Conservation (phyloP, 345 rosid species). For the Litchi chinensis region DNA sequence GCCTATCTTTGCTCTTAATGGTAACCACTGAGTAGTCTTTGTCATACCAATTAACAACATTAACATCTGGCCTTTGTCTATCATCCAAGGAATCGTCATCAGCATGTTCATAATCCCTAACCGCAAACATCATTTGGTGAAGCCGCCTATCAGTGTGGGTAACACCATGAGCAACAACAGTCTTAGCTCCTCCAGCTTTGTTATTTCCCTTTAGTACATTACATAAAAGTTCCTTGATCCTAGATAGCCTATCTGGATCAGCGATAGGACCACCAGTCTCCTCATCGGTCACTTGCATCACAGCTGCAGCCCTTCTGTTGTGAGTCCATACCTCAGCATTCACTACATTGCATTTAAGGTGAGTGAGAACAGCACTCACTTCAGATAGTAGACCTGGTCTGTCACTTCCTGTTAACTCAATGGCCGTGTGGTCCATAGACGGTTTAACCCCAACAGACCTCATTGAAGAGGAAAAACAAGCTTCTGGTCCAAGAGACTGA, state of each 20-base stretch:
- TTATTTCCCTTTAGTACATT: slow-evolving; percentile 83
- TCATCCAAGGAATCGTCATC: slow-evolving; percentile 53
- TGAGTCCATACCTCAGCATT: slow-evolving; percentile 97
- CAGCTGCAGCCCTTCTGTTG: slow-evolving; percentile 86
- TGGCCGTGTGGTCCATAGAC: slow-evolving; percentile 66
- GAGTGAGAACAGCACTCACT: slow-evolving; percentile 77
- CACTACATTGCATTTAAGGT: slow-evolving; percentile 80
- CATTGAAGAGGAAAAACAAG: slow-evolving; percentile 65
- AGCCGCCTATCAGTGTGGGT: slow-evolving; percentile 87
- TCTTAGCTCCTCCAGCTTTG: slow-evolving; percentile 66
- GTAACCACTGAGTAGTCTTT: slow-evolving; percentile 87
- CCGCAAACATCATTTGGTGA: slow-evolving; percentile 99
- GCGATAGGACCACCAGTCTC: slow-evolving; percentile 64
- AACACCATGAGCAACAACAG: slow-evolving; percentile 58
- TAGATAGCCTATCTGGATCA: slow-evolving; percentile 63
- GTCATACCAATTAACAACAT: slow-evolving; percentile 77
- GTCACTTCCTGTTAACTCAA: slow-evolving; percentile 89
- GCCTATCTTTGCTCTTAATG: slow-evolving; percentile 82
- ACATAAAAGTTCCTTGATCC: slow-evolving; percentile 67
- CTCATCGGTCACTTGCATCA: slow-evolving; percentile 81
- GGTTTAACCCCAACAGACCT: slow-evolving; percentile 75
- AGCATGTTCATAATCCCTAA: slow-evolving; percentile 77
- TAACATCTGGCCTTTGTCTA: slow-evolving; percentile 68
- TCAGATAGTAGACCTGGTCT: slow-evolving; percentile 93
- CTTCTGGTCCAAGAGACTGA: slow-evolving; percentile 85